Percentiles rank a stretch among this genome's conserved stretches.
These are phyloP conservation scores for Hymenoscyphus fraxineus DNA, from an alignment of 2,329 filamentous ascomycete species.

Conservation along the genomic window DNA sequence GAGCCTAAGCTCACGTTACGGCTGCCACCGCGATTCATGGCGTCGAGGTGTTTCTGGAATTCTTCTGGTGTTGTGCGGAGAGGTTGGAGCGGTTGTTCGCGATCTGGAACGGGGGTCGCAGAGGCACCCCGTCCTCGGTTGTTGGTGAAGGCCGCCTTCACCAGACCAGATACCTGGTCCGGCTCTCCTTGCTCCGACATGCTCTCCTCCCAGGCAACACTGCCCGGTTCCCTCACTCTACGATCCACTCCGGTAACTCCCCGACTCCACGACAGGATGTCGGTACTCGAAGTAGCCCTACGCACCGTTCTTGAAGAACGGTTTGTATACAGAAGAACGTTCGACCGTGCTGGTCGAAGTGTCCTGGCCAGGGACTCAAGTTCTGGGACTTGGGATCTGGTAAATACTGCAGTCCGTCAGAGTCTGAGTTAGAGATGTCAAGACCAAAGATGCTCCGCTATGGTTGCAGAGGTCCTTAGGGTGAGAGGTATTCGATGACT, in stretches of 20 bases:
- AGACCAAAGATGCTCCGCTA: background rate
- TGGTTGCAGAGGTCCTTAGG: background rate
- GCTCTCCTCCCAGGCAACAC: too few relatives aligned
- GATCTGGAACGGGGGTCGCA: slow-evolving; percentile 9
- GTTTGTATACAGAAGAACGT: too few relatives aligned
- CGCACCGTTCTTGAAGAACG: too few relatives aligned
- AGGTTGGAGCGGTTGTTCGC: slow-evolving; percentile 15
- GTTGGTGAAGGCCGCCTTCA: slow-evolving; percentile 7
- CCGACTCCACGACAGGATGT: too few relatives aligned
- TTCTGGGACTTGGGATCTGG: background rate
- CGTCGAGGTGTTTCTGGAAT: slow-evolving; percentile 9
- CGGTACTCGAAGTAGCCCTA: too few relatives aligned
- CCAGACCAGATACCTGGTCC: slow-evolving; percentile 4
- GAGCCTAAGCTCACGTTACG: background rate
- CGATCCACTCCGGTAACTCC: too few relatives aligned
- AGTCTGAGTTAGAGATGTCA: background rate
- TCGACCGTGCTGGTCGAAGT: too few relatives aligned
- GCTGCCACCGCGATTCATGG: slow-evolving; percentile 13
- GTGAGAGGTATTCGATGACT: background rate
- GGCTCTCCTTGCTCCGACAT: background rate
- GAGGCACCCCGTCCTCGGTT: slow-evolving; percentile 9
- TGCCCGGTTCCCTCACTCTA: too few relatives aligned
- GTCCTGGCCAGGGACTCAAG: background rate
- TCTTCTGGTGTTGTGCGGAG: slow-evolving; percentile 8
- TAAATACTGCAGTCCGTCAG: background rate